Percentiles rank a stretch among this genome's conserved stretches.
Evolutionary conservation across 768 basidiomycete species (phyloP).

Genomic region (Boletellus ananiceps): DNA sequence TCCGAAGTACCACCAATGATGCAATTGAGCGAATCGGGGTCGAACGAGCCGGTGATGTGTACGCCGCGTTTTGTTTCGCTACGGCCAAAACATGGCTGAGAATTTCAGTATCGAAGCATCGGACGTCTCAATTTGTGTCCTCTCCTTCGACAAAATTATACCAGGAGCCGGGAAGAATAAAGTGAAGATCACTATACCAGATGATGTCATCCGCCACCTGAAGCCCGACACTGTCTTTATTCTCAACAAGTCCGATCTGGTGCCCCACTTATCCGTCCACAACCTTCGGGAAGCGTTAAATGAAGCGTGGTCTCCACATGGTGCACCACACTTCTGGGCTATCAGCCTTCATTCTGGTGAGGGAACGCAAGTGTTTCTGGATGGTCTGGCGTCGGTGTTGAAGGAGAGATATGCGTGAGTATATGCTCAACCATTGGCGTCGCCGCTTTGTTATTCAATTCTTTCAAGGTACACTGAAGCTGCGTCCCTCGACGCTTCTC

Average conservation of each 20-base stretch:
- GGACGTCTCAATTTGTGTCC: constrained; percentile 74
- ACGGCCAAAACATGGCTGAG: not conserved
- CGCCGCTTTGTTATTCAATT: not conserved
- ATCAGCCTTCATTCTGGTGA: constrained; percentile 57
- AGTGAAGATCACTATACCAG: constrained; percentile 35
- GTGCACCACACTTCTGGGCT: constrained; percentile 42
- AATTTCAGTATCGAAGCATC: constrained; percentile 56
- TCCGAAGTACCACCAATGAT: constrained; percentile 60
- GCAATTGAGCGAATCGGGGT: constrained; percentile 80
- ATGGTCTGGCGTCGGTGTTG: constrained; percentile 50
- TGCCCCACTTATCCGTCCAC: constrained; percentile 13
- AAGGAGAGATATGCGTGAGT: constrained; percentile 25
- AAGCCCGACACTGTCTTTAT: constrained; percentile 60
- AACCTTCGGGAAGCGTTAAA: constrained; percentile 18
- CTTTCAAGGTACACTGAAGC: constrained; percentile 16
- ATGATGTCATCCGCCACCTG: constrained; percentile 46
- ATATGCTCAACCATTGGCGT: not conserved
- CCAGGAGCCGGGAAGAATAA: not conserved
- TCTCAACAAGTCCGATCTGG: constrained; percentile 75
- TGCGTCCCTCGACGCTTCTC: constrained; percentile 29
- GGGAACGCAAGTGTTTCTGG: constrained; percentile 56
- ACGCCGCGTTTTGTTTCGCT: constrained; percentile 25
- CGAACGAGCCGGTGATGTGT: constrained; percentile 67
- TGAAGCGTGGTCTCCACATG: constrained; percentile 9
- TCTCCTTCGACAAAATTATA: constrained; percentile 57